A percentile compares a stretch with the other conserved stretches of the same genome.
Evolutionary conservation across 139 green algal genomes (phyloP).

Genomic region (Chloropicon primus): DNA sequence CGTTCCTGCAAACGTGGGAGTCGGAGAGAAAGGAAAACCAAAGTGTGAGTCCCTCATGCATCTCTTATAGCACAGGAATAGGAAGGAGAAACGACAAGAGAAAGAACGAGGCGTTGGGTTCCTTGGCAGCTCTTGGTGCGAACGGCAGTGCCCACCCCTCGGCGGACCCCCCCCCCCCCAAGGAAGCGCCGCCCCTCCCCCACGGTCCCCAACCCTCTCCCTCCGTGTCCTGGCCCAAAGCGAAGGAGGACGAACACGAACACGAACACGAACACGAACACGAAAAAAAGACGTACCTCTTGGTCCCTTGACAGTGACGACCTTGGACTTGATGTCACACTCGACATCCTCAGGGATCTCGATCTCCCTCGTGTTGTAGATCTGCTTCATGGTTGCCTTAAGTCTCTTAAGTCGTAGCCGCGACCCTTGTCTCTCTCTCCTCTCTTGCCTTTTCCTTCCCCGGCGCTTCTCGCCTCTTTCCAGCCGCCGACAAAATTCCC

Average conservation of each 20-base stretch:
- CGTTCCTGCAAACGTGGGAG: conserved; percentile 35
- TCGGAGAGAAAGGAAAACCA: not conserved
- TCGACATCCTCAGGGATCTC: conserved; percentile 20
- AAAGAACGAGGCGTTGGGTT: too few relatives aligned
- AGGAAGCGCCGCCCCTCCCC: too few relatives aligned
- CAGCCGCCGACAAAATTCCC: too few relatives aligned
- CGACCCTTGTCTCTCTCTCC: not conserved
- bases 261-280: too few relatives aligned
- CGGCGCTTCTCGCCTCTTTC: not conserved
- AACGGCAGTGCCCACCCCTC: too few relatives aligned
- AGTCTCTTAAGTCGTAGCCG: not conserved
- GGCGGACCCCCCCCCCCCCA: too few relatives aligned
- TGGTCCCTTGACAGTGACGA: conserved; percentile 54
- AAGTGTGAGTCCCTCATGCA: not conserved
- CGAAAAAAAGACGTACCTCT: conserved; percentile 32
- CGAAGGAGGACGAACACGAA: too few relatives aligned
- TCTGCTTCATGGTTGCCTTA: not conserved
- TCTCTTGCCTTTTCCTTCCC: not conserved
- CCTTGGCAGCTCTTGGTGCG: too few relatives aligned
- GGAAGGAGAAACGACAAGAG: not conserved
- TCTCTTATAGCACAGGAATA: not conserved
- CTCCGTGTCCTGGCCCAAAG: too few relatives aligned
- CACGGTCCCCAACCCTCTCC: not conserved
- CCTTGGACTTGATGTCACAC: conserved; percentile 36
- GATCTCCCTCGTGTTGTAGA: conserved; percentile 3